phyloP scores from a whole-genome alignment of 305 asterid species.

The Fraxinus angustifolia region DNA sequence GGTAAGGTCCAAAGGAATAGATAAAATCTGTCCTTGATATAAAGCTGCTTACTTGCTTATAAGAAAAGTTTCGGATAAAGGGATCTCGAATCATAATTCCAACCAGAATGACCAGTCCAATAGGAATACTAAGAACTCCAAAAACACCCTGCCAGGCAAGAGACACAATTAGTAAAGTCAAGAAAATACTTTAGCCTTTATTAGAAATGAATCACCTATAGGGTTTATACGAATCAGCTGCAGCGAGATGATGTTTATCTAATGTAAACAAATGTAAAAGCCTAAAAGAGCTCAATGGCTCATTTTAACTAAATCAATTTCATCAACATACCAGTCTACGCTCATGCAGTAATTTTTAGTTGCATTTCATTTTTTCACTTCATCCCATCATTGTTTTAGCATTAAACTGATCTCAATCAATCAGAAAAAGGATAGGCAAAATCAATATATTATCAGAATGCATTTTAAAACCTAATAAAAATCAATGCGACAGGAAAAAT shows the following conservation, averaged over 20 bases:
- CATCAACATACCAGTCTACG: background rate
- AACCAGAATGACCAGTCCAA: conserved; percentile 51
- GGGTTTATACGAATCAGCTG: background rate
- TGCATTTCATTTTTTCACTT: background rate
- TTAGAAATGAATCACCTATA: background rate
- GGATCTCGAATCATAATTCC: conserved; percentile 53
- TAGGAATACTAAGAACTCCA: conserved; percentile 56
- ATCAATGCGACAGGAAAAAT: background rate
- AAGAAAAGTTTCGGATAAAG: conserved; percentile 35
- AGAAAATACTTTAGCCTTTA: background rate
- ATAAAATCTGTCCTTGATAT: conserved; percentile 11
- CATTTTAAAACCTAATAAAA: background rate
- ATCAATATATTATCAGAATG: background rate
- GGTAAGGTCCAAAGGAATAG: conserved; percentile 16
- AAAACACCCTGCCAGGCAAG: conserved; percentile 45
- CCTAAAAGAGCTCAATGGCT: background rate
- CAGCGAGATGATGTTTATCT: background rate
- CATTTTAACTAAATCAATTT: background rate
- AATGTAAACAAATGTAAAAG: background rate
- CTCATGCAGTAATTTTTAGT: background rate
- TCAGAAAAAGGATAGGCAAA: background rate
- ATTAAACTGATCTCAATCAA: background rate
- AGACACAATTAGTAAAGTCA: conserved; percentile 7
- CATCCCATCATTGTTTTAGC: background rate
- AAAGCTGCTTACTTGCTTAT: conserved; percentile 45